phyloP scores from a whole-genome alignment of 768 basidiomycete species.

The Termitomyces sp. region DNA sequence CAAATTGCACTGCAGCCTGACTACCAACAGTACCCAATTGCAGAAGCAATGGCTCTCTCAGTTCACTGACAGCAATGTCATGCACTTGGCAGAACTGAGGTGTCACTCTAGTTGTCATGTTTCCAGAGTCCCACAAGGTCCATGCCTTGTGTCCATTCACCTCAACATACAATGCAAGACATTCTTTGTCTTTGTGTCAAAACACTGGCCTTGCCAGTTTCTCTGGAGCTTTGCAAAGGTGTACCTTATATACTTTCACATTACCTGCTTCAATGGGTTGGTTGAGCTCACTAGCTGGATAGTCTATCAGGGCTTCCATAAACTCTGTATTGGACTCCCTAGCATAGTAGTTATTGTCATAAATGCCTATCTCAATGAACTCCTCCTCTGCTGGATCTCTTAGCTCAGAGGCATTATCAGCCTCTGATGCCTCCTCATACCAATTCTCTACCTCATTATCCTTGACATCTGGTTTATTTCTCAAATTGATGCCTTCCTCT shows the following conservation, averaged over 20 bases:
- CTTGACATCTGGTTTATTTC: too few relatives aligned
- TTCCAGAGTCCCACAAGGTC: conserved; percentile 19
- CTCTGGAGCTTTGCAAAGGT: neutral
- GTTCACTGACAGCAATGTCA: neutral
- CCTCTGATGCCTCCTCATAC: too few relatives aligned
- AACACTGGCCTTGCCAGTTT: neutral
- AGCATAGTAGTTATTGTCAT: too few relatives aligned
- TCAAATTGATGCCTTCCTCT: too few relatives aligned
- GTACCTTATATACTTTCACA: neutral
- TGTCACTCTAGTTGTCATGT: conserved; percentile 7
- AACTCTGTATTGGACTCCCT: neutral
- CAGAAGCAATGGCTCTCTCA: neutral
- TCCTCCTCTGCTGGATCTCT: too few relatives aligned
- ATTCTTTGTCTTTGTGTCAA: neutral
- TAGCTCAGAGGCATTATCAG: too few relatives aligned
- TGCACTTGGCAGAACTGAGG: neutral
- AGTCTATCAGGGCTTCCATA: neutral
- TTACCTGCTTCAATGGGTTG: neutral
- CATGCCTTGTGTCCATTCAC: neutral
- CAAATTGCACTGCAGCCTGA: neutral
- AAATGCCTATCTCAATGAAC: too few relatives aligned
- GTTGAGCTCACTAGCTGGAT: neutral
- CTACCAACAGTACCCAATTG: neutral
- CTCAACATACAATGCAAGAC: neutral
- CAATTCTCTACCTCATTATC: too few relatives aligned